Evolutionary conservation across 2,329 filamentous ascomycete genomes (phyloP), one percentile per base, ranked within the genome.

Genomic region (Calonectria naviculata): DNA sequence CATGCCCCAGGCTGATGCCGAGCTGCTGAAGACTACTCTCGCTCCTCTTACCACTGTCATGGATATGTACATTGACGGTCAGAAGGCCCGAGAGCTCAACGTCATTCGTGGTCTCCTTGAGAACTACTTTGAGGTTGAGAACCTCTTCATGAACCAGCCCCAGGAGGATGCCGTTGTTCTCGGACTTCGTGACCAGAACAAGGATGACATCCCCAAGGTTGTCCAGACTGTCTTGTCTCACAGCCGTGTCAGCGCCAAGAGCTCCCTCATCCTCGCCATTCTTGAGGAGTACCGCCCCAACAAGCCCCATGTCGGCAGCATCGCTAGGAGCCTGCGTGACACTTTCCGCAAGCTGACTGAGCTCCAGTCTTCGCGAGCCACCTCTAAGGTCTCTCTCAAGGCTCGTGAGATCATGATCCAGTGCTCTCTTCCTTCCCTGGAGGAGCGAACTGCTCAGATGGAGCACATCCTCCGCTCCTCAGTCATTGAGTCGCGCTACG

Each of bases 381-480:
- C 96, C 13, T 94, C 96, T 75, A 99, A 98, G 91, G 96, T 99
- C 47, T 95, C 96, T 0, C 90, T 99, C 76, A 99, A 99, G 89
- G 96, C 97, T 54, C 94, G 97, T 81, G 97, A 99, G 86, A 93
- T 98, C 63, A 92, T 99, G 79, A 99, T 99, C 74, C 97, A 98
- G 85, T 98, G 95, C 82, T 95, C 97, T 65, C 90, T 99, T 82
- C 97, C 97, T 21, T 99, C 97, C 4, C 88, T 99, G 24, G 97
- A 98, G 84, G 97, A 99, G 89, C 93, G 97, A 77, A 94, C 94
- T 29, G 90, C 93, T 8, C 97, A 99, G 87, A 98, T 99, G 96
- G 97, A 98, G 87, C 96, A 98, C 84, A 99, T 99, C 75, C 89
- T 99, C 67, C 94, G 95, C 71, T 98, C 96, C 29, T 96, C 97